Evolutionary conservation across 202 grass and related monocot genomes (phyloP).

Genomic region (Hordeum pubiflorum): DNA sequence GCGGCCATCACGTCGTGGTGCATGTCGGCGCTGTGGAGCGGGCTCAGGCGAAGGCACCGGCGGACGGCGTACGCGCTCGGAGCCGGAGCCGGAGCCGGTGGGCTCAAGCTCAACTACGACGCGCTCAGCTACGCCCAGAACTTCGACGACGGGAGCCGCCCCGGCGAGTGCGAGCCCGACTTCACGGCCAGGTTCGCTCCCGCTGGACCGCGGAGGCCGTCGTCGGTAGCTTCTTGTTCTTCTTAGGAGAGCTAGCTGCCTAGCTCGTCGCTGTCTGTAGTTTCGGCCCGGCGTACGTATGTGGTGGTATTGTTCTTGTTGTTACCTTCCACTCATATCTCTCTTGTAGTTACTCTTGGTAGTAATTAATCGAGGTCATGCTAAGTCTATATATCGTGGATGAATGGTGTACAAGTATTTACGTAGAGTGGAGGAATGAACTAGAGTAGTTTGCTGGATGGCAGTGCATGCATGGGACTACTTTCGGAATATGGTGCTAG

Average conservation of each 20-base stretch:
- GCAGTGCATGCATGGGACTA: background rate
- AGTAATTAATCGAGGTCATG: background rate
- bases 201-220: background rate
- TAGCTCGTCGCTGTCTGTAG: too few species aligned
- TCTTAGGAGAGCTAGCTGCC: too few species aligned
- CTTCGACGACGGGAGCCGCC: constrained; percentile 49
- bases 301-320: background rate
- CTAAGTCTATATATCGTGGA: background rate
- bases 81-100: background rate
- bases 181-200: constrained; percentile 49
- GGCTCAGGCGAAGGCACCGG: background rate
- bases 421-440: background rate
- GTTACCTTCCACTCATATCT: background rate
- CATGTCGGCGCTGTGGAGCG: constrained; percentile 35
- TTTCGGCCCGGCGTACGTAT: too few species aligned
- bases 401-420: background rate
- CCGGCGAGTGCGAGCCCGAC: constrained; percentile 13
- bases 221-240: background rate
- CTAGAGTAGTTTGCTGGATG: background rate
- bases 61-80: constrained; percentile 1
- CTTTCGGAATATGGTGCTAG: too few species aligned
- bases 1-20: constrained; percentile 40
- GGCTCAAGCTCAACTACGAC: constrained; percentile 61
- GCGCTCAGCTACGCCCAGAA: constrained; percentile 68
- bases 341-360: background rate